Evolutionary conservation across 73 alveolate species (phyloP).

Genomic region (Breviolum minutum): DNA sequence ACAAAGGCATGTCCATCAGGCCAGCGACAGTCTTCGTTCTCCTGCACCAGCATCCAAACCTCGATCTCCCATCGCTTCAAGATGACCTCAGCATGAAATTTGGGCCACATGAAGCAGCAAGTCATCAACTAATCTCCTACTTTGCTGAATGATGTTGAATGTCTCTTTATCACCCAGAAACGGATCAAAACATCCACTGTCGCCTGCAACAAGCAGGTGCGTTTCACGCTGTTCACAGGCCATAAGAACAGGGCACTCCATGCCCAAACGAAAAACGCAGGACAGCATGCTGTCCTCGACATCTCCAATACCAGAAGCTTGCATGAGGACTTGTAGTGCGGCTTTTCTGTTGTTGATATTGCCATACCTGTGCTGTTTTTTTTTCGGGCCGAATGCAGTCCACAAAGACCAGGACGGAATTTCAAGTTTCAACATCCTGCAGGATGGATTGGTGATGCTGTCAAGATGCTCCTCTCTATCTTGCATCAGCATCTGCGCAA

Average conservation of each 20-base stretch:
- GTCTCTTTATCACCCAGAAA: not conserved
- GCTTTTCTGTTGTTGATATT: constrained; percentile 43
- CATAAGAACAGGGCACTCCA: not conserved
- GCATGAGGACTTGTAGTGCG: not conserved
- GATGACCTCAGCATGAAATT: not conserved
- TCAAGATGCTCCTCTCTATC: constrained; percentile 15
- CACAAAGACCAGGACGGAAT: not conserved
- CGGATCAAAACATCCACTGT: constrained; percentile 12
- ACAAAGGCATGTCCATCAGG: not conserved
- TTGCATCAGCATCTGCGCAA: constrained; percentile 48
- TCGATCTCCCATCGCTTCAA: constrained; percentile 18
- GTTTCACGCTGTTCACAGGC: not conserved
- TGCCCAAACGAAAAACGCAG: too few species aligned
- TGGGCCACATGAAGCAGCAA: not conserved
- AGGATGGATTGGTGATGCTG: not conserved
- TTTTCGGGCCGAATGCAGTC: too few species aligned
- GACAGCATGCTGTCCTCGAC: not conserved
- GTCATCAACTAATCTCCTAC: not conserved
- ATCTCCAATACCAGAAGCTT: constrained; percentile 25
- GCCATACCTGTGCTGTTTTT: constrained; percentile 44
- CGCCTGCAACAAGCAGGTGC: not conserved
- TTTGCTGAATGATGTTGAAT: too few species aligned
- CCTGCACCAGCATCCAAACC: constrained; percentile 63
- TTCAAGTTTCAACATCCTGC: too few species aligned
- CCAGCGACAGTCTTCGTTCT: constrained; percentile 17